Evolutionary conservation across 495 filamentous ascomycete genomes (phyloP), one percentile per base, ranked within the genome.

Genomic region (Achaetomiella virescens): DNA sequence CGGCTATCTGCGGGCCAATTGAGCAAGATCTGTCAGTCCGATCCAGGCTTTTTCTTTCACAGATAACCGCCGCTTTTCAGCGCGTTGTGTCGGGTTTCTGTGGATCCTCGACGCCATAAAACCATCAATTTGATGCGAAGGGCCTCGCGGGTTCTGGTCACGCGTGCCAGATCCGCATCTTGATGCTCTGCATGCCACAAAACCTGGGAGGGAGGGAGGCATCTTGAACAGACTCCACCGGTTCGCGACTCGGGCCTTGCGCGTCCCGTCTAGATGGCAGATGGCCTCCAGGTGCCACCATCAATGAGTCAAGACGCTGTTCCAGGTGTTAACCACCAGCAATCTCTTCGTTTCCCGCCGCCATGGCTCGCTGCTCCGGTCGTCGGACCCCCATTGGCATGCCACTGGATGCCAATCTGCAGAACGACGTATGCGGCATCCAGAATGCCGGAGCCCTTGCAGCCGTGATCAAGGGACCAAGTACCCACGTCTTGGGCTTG

Each of bases 1-100:
- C 66, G 66, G 66, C 54, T 68, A 61, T 48, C 48, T 43, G 10
- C 66, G 66, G 66, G 52, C 64, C 61, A 65, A 48, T 62, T 41
- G 58, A 18, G 29, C 42, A 44, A 57, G 58, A 31, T 42, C 38
- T 21, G 25, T 17, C n/a, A 41, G 20, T 37, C 21, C 40, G 15
- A 45, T 61, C 57, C 62, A 52, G 55, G 35, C 4, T 18, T 33
- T 46, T 42, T 27, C 40, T 33, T 17, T 18, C 5, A 36, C 3
- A 49, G 9, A 29, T 29, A 15, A 17, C 8, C 18, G 24, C 29
- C 54, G 57, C 52, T 57, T 60, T 47, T 15, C 48, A 25, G 21
- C 53, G 53, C 57, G 48, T 57, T 60, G 44, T 60, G 33, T 63
- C 60, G 60, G 60, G 51, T 20, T 36, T 51, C 38, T 22, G 42